Base-by-base conservation (phyloP, 768 basidiomycete genomes). In the Pleurotus djamor region DNA sequence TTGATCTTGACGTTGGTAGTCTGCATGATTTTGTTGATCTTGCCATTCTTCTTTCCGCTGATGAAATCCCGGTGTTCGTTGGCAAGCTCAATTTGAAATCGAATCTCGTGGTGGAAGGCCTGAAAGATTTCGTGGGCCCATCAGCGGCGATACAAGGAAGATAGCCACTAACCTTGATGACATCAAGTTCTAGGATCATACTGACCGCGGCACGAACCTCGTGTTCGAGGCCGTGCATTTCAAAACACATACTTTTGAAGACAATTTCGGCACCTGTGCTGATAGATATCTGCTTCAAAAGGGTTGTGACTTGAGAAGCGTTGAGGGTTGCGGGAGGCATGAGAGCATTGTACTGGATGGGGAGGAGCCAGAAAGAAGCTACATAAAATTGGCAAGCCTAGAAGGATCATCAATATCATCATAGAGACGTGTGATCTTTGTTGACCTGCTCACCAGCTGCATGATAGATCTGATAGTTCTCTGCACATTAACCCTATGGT, bases 21-120 rank as follows among this genome's bases (percentile, higher is more conserved):
- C 73, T 98, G 95, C 94, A 98, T 98, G 71, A 98, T 97, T 79
- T 98, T 98, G 80, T 98, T 98, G 73, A 98, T 94, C 76, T 99
- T 99, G 59, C 96, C 96, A 68, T 98, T 98, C 82, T 98, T 98
- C 81, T 99, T 99, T 47, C 96, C 96, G 59, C 91, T 92, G 72
- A 99, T 97, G 76, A 98, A 99, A 66, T 99, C 96, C 60, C 96
- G 88, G 65, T 98, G 96, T 71, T 99, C 97, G 71, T 96, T 96
- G 45, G 95, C 91, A 4, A 98, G 84, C 74, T 99, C 97, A 57
- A 98, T 94, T 74, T 98, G 96, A 78, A 98, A 98, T 51, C 94
- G 91, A 63, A 98, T 94, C 76, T 99, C 96, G 68, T 96, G 95
- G 66, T 97, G 94, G 79, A 96, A 98, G 41, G 86, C 79, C 94